Percentiles rank a stretch among this genome's conserved stretches.
Conservation (phyloP, 352 stramenopile genomes). For the Saprolegnia parasitica region DNA sequence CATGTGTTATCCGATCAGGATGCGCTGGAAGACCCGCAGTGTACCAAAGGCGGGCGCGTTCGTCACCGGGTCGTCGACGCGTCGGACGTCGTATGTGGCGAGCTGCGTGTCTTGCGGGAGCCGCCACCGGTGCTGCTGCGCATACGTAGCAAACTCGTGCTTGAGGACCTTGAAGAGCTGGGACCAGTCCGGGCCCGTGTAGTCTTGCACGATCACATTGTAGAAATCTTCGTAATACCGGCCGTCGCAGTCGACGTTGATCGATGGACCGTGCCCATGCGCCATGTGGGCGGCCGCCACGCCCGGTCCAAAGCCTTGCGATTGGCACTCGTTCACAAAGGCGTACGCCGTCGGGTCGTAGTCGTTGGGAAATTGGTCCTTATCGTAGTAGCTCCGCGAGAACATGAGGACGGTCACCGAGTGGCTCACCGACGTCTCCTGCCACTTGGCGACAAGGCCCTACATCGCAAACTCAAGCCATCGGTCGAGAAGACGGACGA, state of each 20-base stretch:
- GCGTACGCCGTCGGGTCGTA: constrained; percentile 42
- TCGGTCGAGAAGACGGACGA: neutral
- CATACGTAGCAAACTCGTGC: constrained; percentile 91
- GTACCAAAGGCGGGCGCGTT: constrained; percentile 18
- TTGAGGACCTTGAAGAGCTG: constrained; percentile 90
- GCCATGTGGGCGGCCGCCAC: constrained; percentile 33
- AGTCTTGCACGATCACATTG: constrained; percentile 52
- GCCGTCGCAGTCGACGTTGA: constrained; percentile 53
- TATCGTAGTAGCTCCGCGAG: constrained; percentile 82
- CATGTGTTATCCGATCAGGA: neutral
- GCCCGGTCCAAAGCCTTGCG: constrained; percentile 46
- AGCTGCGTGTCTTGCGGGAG: constrained; percentile 44
- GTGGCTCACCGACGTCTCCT: constrained; percentile 77
- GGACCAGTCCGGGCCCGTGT: constrained; percentile 89
- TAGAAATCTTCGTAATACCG: constrained; percentile 77
- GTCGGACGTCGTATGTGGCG: constrained; percentile 56
- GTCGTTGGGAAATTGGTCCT: constrained; percentile 52
- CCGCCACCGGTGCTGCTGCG: constrained; percentile 65
- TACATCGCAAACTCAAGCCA: constrained; percentile 6
- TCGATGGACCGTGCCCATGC: constrained; percentile 42
- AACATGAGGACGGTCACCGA: constrained; percentile 92
- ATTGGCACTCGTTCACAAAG: constrained; percentile 44
- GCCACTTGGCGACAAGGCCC: constrained; percentile 83
- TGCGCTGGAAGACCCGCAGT: neutral
- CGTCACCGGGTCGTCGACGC: constrained; percentile 22